These are phyloP conservation scores for Somion occarium DNA, from an alignment of 1,284 basidiomycete genomes.

Conservation along the genomic window DNA sequence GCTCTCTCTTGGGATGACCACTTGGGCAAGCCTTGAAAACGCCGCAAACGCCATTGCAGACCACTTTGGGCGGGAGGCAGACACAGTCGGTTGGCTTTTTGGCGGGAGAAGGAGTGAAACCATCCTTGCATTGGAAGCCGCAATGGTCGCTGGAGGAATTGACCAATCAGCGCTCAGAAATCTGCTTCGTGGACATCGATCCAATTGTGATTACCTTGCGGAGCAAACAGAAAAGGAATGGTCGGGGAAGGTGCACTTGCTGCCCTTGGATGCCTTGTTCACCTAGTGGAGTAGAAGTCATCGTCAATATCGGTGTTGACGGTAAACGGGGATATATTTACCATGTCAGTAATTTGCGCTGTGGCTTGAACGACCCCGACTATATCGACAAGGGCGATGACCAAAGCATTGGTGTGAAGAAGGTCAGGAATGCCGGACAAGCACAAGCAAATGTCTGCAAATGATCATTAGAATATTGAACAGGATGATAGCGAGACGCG, in stretches of 20 bases:
- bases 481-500: constrained; percentile 10
- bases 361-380: constrained; percentile 28
- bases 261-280: constrained; percentile 16
- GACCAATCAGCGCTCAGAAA: neutral
- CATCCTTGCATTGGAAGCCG: constrained; percentile 41
- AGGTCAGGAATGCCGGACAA: constrained; percentile 32
- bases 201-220: constrained; percentile 8
- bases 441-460: constrained; percentile 36
- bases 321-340: constrained; percentile 19
- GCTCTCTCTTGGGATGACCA: constrained; percentile 12
- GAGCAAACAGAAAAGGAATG: constrained; percentile 35
- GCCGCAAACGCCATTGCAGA: constrained; percentile 46
- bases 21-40: constrained; percentile 34
- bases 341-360: constrained; percentile 29
- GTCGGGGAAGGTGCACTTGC: constrained; percentile 38
- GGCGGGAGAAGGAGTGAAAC: constrained; percentile 31
- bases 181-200: neutral
- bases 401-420: constrained; percentile 27
- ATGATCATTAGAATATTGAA: neutral
- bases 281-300: constrained; percentile 19
- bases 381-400: constrained; percentile 25
- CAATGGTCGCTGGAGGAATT: constrained; percentile 30
- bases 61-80: constrained; percentile 34
- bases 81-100: constrained; percentile 32
- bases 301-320: constrained; percentile 3